Base-by-base conservation (phyloP, 2,329 filamentous ascomycete species). In the Falciphora oryzae region DNA sequence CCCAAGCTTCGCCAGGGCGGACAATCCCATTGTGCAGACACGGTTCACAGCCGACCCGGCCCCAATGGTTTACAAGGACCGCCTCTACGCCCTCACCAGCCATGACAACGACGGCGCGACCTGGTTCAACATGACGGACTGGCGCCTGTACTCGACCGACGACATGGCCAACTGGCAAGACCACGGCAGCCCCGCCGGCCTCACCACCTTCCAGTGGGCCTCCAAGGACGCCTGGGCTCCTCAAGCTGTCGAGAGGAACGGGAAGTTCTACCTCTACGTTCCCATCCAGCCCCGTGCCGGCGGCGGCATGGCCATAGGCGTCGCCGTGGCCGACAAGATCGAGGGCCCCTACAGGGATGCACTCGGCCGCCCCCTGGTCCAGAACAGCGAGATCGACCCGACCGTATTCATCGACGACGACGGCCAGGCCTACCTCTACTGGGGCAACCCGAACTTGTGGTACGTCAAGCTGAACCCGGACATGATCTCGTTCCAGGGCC, bases 371-470 rank as follows among this genome's bases (percentile, higher is more conserved):
- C 75, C 75, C 7, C 71, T 78, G n/a, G 71, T 78, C 16, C 68
- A 59, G 22, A 75, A 75, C 63, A 69, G 68, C 29, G 69, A 72
- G 53, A 77, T 78, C 35, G 76, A 78, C 66, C 76, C 76, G 32
- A 75, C 74, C 18, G 76, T 63, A 7, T 63, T 76, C 66, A 73
- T 79, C 65, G 77, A 79, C 65, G 76, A 78, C 62, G 75, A 78
- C 61, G 77, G 76, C 59, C 77, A 78, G 68, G 77, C 76, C 0
- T 79, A 78, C 70, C 68, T 79, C 65, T 79, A 77, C 70, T 78
- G 76, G 70, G 77, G 76, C 31, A 76, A 77, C 56, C 74, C 77
- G 31, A 67, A 70, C 29, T 70, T 76, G 53, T 74, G 69, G 66
- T 78, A 78, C 63, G 75, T 78, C 50, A 75, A 72, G 67, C 66